phyloP scores from a whole-genome alignment of 2,329 filamentous ascomycete genomes.

The Aaosphaeria arxii region DNA sequence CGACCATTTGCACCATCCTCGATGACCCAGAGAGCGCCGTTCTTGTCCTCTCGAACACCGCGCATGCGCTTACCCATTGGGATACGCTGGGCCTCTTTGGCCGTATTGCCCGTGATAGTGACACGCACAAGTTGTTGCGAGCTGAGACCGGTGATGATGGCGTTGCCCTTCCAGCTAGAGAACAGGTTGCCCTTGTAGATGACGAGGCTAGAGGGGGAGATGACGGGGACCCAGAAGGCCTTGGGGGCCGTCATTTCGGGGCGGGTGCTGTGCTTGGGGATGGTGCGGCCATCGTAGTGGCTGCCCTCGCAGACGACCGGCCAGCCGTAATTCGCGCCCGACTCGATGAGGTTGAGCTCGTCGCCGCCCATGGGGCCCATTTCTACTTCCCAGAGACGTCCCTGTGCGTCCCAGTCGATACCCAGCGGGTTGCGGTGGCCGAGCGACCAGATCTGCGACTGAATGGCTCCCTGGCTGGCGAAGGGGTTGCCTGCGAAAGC shows the following conservation, averaged over 20 bases:
- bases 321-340: conserved; percentile 13
- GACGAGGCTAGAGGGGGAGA: conserved; percentile 14
- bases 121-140: conserved; percentile 10
- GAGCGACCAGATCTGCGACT: conserved; percentile 14
- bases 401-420: conserved; percentile 15
- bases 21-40: conserved; percentile 14
- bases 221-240: conserved; percentile 14
- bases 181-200: conserved; percentile 16
- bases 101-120: conserved; percentile 12
- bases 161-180: conserved; percentile 15
- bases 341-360: conserved; percentile 14
- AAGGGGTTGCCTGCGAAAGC: conserved; percentile 15
- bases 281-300: conserved; percentile 10
- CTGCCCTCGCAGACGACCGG: conserved; percentile 12
- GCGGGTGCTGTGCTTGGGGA: conserved; percentile 13
- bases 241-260: conserved; percentile 11
- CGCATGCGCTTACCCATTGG: conserved; percentile 17
- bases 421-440: conserved; percentile 15
- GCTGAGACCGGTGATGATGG: conserved; percentile 13
- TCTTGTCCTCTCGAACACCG: conserved; percentile 15
- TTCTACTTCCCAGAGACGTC: conserved; percentile 15
- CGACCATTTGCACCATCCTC: conserved; percentile 11
- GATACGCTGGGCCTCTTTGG: conserved; percentile 14
- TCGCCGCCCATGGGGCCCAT: conserved; percentile 16
- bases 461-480: conserved; percentile 10